Conservation (phyloP, 2,329 filamentous ascomycete species). For the Arthrobotrys pseudoclavata region DNA sequence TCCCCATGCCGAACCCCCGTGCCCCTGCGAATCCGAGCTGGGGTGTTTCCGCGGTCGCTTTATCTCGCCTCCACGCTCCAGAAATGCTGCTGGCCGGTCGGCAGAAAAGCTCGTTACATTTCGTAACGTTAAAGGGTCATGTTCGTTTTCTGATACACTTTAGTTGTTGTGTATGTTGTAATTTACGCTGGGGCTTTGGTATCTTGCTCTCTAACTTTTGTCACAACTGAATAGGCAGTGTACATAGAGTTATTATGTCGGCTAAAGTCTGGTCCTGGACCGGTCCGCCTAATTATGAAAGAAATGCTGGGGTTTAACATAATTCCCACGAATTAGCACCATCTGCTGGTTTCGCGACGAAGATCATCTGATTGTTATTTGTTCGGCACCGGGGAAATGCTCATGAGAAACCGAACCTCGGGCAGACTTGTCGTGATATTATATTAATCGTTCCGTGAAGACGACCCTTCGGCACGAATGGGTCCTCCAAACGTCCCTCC, state of each 20-base stretch:
- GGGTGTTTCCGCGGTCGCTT: slow-evolving; percentile 25
- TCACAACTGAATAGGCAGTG: slow-evolving; percentile 28
- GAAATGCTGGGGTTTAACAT: slow-evolving; percentile 28
- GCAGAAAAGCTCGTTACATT: slow-evolving; percentile 42
- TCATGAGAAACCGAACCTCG: slow-evolving; percentile 24
- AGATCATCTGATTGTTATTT: slow-evolving; percentile 47
- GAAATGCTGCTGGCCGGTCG: slow-evolving; percentile 30
- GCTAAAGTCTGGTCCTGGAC: slow-evolving; percentile 41
- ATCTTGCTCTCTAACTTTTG: slow-evolving; percentile 22
- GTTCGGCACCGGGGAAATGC: slow-evolving; percentile 19
- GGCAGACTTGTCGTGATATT: slow-evolving; percentile 14
- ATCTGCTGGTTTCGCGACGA: not conserved
- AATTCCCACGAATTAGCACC: slow-evolving; percentile 57
- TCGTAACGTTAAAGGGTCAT: slow-evolving; percentile 29
- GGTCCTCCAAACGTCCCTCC: slow-evolving; percentile 29
- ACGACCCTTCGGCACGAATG: slow-evolving; percentile 24
- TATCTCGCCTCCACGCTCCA: slow-evolving; percentile 35
- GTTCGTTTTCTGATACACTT: slow-evolving; percentile 46
- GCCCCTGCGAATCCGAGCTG: slow-evolving; percentile 36
- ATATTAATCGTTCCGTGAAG: slow-evolving; percentile 16
- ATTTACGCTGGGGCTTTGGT: slow-evolving; percentile 36
- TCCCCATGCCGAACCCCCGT: slow-evolving; percentile 51
- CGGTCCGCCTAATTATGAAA: slow-evolving; percentile 41
- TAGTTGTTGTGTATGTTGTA: slow-evolving; percentile 60
- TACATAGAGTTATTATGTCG: slow-evolving; percentile 38